Evolutionary conservation across 2,329 filamentous ascomycete species (phyloP).

Genomic region (Stachybotrys chlorohalonatus): DNA sequence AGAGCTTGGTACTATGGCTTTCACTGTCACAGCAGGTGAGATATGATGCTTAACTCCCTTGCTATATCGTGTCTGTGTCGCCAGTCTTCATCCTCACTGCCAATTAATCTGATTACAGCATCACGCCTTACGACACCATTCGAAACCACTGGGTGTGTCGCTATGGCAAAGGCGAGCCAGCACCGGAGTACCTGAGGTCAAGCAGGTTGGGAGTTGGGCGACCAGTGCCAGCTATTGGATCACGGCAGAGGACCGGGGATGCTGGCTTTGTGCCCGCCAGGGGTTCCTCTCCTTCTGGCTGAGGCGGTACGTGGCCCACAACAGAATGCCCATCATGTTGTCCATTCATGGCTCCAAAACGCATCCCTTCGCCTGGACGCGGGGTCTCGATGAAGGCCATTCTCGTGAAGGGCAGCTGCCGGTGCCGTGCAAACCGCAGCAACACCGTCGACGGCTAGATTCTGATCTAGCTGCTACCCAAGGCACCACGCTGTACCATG

Average conservation of each 20-base stretch:
- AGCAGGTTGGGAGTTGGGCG: too few species aligned
- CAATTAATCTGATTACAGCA: neutral
- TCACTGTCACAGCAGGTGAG: too few species aligned
- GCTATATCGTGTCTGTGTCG: neutral
- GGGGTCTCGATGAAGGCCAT: too few species aligned
- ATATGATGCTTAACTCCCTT: too few species aligned
- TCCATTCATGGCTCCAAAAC: too few species aligned
- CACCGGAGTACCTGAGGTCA: too few species aligned
- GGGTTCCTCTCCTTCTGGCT: neutral
- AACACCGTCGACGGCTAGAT: neutral
- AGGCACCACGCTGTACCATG: neutral
- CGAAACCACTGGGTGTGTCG: neutral
- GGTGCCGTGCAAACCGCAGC: neutral
- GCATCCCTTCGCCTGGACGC: too few species aligned
- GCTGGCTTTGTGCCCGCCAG: neutral
- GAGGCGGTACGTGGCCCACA: neutral
- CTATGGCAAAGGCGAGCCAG: neutral
- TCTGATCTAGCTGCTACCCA: neutral
- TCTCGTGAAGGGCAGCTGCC: neutral
- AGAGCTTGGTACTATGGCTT: too few species aligned
- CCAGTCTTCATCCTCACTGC: neutral
- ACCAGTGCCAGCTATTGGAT: neutral
- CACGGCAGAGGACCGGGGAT: neutral
- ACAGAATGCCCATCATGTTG: too few species aligned
- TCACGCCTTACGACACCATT: neutral